Base-by-base conservation (phyloP, 257 asterid species). In the Plectranthus barbatus region DNA sequence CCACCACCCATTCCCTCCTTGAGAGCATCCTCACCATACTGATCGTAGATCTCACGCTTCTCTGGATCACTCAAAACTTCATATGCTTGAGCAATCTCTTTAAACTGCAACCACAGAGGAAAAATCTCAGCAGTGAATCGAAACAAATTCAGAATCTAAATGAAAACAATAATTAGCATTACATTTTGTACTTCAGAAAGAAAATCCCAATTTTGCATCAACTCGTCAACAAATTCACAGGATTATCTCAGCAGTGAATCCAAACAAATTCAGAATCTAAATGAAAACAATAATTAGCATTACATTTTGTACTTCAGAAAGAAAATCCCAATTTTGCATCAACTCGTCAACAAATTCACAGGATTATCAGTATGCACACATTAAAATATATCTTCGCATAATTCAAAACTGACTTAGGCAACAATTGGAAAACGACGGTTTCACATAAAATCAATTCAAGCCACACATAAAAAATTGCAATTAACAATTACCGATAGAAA, bases 1-100 rank as follows among this genome's bases (percentile, higher is more conserved):
- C 91, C 90, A 33, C 86, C 80, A 0, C 94, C 94, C 91, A 86
- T 86, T 83, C 97, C 97, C 74, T 89, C 97, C 84, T 89, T 89
- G 40, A 89, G 82, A 37, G 91, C 94, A 72, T 89, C 97, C 79
- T 89, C 97, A 53, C 97, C 97, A 79, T 89, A 89, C 62, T 84
- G 91, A 72, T 89, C 97, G 29, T 89, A 89, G 48, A 89, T 83
- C 50, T 89, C 94, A 39, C 97, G 94, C 82, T 89, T 89, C 76
- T 89, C 96, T 0, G 86, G 86, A 52, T 88, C 95, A 72, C 79
- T 86, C 63, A 88, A 73, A 19, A 88, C 88, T 69, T 88, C 96
- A 56, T 88, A 88, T 21, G 96, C 95, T 73, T 88, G 96, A 12
- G 95, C 90, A 54, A 89, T 78, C 84, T 89, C 97, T 69, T 89